phyloP scores from a whole-genome alignment of 2,329 filamentous ascomycete species.

The Fusarium albidum region DNA sequence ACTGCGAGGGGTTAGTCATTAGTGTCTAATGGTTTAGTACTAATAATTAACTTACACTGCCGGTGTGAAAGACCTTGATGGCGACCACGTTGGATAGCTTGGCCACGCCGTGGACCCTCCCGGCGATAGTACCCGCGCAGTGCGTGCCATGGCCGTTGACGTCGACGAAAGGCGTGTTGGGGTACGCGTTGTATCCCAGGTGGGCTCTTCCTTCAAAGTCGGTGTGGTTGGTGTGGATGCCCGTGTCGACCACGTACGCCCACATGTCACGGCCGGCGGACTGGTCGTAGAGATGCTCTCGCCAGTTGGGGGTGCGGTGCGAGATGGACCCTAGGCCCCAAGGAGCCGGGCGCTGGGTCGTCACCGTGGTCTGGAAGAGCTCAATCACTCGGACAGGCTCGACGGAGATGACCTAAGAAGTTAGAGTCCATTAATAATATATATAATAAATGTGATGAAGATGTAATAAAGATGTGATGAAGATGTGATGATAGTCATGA shows the following conservation, averaged over 20 bases:
- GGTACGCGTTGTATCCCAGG: conserved; percentile 47
- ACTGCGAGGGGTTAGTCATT: conserved; percentile 22
- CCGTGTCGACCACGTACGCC: conserved; percentile 64
- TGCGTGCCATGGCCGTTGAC: conserved; percentile 57
- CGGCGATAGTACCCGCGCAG: conserved; percentile 55
- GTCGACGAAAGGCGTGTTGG: conserved; percentile 45
- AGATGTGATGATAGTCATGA: too few species aligned
- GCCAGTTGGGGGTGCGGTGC: conserved; percentile 44
- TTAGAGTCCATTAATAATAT: too few species aligned
- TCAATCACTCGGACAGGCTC: conserved; percentile 43
- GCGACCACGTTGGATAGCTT: conserved; percentile 53
- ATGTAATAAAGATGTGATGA: too few species aligned
- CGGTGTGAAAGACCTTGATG: conserved; percentile 54
- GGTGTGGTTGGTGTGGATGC: conserved; percentile 56
- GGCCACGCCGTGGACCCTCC: conserved; percentile 54
- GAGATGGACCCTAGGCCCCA: conserved; percentile 59
- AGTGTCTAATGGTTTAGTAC: too few species aligned
- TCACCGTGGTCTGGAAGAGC: conserved; percentile 39
- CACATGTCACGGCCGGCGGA: conserved; percentile 52
- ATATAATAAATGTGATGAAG: too few species aligned
- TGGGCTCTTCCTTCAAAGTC: conserved; percentile 55
- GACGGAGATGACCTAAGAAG: conserved; percentile 43
- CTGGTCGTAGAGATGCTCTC: conserved; percentile 52
- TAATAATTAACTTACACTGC: conserved; percentile 17
- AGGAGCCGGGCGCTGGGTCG: conserved; percentile 47